Percentiles rank a stretch among this genome's conserved stretches.
Conservation (phyloP, 495 filamentous ascomycete species). For the Ascobolus immersus region DNA sequence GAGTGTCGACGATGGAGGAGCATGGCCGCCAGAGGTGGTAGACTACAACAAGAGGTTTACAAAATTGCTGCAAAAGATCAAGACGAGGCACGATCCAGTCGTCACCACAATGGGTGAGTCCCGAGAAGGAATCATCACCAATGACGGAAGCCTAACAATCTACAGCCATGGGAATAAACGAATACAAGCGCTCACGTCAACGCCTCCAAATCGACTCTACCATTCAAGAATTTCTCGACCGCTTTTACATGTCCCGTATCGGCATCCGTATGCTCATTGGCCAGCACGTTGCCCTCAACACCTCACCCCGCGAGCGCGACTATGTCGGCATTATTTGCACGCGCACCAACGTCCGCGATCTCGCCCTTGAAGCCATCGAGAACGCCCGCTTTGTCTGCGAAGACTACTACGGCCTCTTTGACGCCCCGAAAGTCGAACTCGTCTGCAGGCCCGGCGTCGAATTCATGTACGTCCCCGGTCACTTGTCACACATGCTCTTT, state of each 20-base stretch:
- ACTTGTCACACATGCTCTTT: conserved; percentile 96
- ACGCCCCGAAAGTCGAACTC: conserved; percentile 86
- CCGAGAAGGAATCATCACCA: not conserved
- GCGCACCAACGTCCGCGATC: conserved; percentile 85
- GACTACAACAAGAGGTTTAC: conserved; percentile 84
- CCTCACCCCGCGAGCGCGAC: conserved; percentile 67
- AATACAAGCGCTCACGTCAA: conserved; percentile 90
- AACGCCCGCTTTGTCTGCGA: conserved; percentile 97
- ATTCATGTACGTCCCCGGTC: conserved; percentile 98
- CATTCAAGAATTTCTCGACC: conserved; percentile 87
- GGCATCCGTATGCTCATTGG: conserved; percentile 98
- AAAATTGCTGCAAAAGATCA: conserved; percentile 66
- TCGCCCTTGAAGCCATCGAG: conserved; percentile 90
- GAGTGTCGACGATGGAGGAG: conserved; percentile 58
- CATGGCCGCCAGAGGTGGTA: conserved; percentile 87
- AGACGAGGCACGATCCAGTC: conserved; percentile 84
- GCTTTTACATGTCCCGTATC: conserved; percentile 99
- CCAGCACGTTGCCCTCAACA: conserved; percentile 88
- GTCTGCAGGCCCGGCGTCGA: conserved; percentile 77
- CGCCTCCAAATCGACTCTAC: conserved; percentile 94
- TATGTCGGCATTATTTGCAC: conserved; percentile 99
- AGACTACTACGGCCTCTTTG: conserved; percentile 94
- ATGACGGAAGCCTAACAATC: not conserved
- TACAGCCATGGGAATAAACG: conserved; percentile 77
- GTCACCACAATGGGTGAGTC: conserved; percentile 45